These are phyloP conservation scores for carrot (Daucus carota) DNA, from an alignment of 129 eudicot species.

Conservation along the genomic window DNA sequence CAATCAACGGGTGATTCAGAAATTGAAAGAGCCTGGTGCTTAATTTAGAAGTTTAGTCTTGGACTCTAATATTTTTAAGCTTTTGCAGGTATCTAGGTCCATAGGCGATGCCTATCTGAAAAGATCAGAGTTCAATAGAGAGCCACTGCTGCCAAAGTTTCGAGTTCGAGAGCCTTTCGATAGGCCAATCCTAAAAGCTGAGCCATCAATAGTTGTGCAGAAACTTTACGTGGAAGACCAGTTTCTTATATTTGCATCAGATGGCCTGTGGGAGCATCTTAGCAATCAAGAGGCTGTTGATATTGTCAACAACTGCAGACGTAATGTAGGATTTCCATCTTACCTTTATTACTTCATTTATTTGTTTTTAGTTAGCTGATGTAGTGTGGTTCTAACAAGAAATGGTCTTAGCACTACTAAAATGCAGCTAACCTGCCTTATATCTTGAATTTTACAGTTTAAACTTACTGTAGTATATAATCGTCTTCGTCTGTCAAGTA, in stretches of 20 bases:
- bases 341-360: not conserved
- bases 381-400: not conserved
- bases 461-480: not conserved
- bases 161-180: conserved; percentile 36
- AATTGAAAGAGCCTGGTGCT: not conserved
- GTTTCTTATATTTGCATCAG: conserved; percentile 74
- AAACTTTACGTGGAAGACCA: conserved; percentile 47
- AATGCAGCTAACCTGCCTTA: not conserved
- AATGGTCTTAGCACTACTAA: not conserved
- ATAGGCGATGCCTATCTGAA: conserved; percentile 77
- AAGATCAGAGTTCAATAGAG: conserved; percentile 49
- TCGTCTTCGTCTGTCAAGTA: not conserved
- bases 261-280: conserved; percentile 85
- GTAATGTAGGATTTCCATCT: conserved; percentile 34
- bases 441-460: not conserved
- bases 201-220: conserved; percentile 54
- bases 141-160: conserved; percentile 49
- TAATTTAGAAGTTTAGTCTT: not conserved
- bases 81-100: conserved; percentile 66
- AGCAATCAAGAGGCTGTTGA: conserved; percentile 69
- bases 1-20: not conserved
- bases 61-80: not conserved
- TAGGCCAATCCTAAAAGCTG: conserved; percentile 51
- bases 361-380: not conserved
- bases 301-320: conserved; percentile 42